Evolutionary conservation across 495 filamentous ascomycete species (phyloP).

Genomic region (Penicillium bovifimosum): DNA sequence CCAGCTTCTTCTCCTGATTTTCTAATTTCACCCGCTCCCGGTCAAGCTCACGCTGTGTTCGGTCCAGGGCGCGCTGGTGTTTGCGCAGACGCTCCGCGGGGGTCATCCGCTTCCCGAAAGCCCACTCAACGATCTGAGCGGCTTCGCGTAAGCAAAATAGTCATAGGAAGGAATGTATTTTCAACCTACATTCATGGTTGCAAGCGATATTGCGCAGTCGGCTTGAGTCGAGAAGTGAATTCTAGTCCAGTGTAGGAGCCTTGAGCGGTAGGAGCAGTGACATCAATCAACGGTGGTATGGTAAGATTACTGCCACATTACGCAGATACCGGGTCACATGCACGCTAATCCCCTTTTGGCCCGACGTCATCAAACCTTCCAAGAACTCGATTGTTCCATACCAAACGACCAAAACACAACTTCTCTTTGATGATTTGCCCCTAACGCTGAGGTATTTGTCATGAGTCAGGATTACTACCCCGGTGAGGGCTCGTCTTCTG

Average conservation of each 20-base stretch:
- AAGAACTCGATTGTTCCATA: constrained; percentile 16
- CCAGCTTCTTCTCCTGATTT: constrained; percentile 95
- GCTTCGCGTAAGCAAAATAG: constrained; percentile 2
- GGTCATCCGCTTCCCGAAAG: constrained; percentile 97
- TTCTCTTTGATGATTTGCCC: constrained; percentile 13
- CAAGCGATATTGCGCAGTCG: neutral
- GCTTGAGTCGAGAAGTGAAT: neutral
- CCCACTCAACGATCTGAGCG: constrained; percentile 88
- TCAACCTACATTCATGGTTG: constrained; percentile 57
- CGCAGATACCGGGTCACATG: constrained; percentile 23
- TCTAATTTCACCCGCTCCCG: constrained; percentile 91
- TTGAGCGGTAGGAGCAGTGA: constrained; percentile 1
- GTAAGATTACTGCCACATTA: constrained; percentile 9
- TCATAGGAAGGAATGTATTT: neutral
- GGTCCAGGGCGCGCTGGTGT: constrained; percentile 93
- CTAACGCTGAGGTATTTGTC: constrained; percentile 15
- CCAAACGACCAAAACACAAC: constrained; percentile 14
- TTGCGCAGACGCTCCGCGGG: constrained; percentile 93
- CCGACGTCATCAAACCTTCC: constrained; percentile 17
- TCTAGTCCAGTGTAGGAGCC: neutral
- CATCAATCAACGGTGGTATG: constrained; percentile 5
- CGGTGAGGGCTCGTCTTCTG: constrained; percentile 37
- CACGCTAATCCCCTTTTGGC: constrained; percentile 20
- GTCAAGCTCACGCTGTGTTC: constrained; percentile 93
- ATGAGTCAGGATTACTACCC: constrained; percentile 74